Conservation (phyloP, 1,284 basidiomycete genomes). For the Papiliotrema laurentii region DNA sequence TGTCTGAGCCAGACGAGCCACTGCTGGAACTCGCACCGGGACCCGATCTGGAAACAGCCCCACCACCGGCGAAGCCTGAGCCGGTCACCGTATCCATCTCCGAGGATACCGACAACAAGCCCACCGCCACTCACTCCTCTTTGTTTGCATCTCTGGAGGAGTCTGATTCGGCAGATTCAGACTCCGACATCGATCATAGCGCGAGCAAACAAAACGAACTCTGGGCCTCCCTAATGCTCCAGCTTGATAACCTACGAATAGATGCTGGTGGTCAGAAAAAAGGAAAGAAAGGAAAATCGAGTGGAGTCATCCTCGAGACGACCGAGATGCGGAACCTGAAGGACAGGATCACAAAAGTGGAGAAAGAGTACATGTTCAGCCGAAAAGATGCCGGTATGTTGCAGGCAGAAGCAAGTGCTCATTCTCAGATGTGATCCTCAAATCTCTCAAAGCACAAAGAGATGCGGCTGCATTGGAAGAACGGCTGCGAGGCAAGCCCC, state of each 20-base stretch:
- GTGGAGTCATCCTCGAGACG: slow-evolving; percentile 38
- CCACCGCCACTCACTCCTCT: not conserved
- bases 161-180: slow-evolving; percentile 13
- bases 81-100: too few species aligned
- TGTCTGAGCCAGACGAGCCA: slow-evolving; percentile 4
- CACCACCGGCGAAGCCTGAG: too few species aligned
- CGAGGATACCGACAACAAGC: too few species aligned
- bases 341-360: slow-evolving; percentile 56
- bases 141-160: slow-evolving; percentile 29
- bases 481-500: slow-evolving; percentile 52
- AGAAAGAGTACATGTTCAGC: slow-evolving; percentile 70
- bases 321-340: slow-evolving; percentile 54
- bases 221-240: slow-evolving; percentile 54
- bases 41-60: not conserved
- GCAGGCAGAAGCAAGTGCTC: not conserved
- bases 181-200: slow-evolving; percentile 56
- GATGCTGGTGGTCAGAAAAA: slow-evolving; percentile 18
- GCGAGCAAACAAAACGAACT: slow-evolving; percentile 45
- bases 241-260: slow-evolving; percentile 35
- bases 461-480: slow-evolving; percentile 56
- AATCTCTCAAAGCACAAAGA: slow-evolving; percentile 56
- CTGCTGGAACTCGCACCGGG: slow-evolving; percentile 6
- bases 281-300: slow-evolving; percentile 41
- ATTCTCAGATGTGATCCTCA: slow-evolving; percentile 48
- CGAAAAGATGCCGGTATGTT: slow-evolving; percentile 56